Evolutionary conservation across 139 green algal genomes (phyloP), one percentile per base, ranked within the genome.

Genomic region (Tetratostichococcus sp.): DNA sequence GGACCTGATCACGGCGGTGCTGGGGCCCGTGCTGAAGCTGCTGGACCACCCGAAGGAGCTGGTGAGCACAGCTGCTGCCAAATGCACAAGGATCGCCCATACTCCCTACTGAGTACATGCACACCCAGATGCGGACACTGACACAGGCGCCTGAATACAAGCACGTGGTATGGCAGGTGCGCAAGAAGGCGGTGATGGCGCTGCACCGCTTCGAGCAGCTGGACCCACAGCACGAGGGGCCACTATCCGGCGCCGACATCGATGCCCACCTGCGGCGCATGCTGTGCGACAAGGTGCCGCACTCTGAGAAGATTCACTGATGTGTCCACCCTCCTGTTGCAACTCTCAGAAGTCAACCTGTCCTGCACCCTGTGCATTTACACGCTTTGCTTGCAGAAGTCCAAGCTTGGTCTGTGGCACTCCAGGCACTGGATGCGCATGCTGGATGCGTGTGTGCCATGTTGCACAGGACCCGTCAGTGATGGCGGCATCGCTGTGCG

Each of bases 131-230:
- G 39, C 6, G 39, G 8, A 50, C 39, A 50, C 39, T 50, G 39
- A 11, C 6, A 11, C 39, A 11, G 39, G 39, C 39, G 11, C 39
- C 39, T 50, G 8, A 50, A 11, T 6, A 21, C 39, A 50, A 11
- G 8, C 6, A 11, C 39, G 11, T 21, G 39, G 11, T 6, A 50
- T 50, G 39, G 39, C 39, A 50, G 39, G 39, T 50, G 28, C 89
- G 94, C 72, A 98, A 98, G 77, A 99, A 98, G 77, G 93, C 95
- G 6, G 84, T 98, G 33, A 93, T 99, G 89, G 93, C 88, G 22
- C 83, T 98, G 73, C 91, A 96, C 50, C 80, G 82, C 16, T 93
- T 95, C 74, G 72, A 83, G 59, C 85, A 89, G 74, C 79, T 97
- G 73, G 92, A 97, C 79, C 88, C 91, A 0, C 35, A 74, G 11